These are phyloP conservation scores for Lignosus rhinocerotis DNA, from an alignment of 1,284 basidiomycete genomes.

Conservation along the genomic window DNA sequence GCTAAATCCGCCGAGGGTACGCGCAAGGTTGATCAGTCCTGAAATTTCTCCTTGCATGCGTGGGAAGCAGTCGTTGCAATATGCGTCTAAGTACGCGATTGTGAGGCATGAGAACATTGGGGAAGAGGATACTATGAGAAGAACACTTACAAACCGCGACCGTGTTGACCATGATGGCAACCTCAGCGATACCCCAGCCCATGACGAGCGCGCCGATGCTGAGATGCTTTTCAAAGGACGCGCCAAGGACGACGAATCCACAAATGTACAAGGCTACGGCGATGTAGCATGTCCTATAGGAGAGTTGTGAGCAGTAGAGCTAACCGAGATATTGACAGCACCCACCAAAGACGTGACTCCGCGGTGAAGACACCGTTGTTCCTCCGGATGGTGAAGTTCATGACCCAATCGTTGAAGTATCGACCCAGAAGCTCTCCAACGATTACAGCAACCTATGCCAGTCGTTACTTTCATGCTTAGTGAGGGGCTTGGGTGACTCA, in stretches of 20 bases:
- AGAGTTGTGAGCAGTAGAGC: background rate
- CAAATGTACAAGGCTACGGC: slow-evolving; percentile 63
- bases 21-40: slow-evolving; percentile 58
- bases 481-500: slow-evolving; percentile 29
- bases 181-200: slow-evolving; percentile 67
- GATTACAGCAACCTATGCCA: slow-evolving; percentile 54
- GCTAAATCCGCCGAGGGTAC: slow-evolving; percentile 60
- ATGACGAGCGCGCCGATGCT: slow-evolving; percentile 57
- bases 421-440: slow-evolving; percentile 69
- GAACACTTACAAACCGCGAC: slow-evolving; percentile 55
- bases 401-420: slow-evolving; percentile 68
- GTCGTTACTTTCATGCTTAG: background rate
- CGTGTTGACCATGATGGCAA: slow-evolving; percentile 65
- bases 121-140: background rate
- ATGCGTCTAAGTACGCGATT: slow-evolving; percentile 44
- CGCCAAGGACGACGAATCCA: slow-evolving; percentile 64
- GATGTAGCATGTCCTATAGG: slow-evolving; percentile 60
- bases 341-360: slow-evolving; percentile 67
- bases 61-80: slow-evolving; percentile 50
- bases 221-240: slow-evolving; percentile 57
- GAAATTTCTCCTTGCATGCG: slow-evolving; percentile 51
- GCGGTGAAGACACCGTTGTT: slow-evolving; percentile 74
- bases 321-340: background rate
- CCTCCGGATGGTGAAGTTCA: slow-evolving; percentile 53
- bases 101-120: background rate